These are phyloP conservation scores for Fusarium anthophilum DNA, from an alignment of 2,329 filamentous ascomycete genomes.

Conservation along the genomic window DNA sequence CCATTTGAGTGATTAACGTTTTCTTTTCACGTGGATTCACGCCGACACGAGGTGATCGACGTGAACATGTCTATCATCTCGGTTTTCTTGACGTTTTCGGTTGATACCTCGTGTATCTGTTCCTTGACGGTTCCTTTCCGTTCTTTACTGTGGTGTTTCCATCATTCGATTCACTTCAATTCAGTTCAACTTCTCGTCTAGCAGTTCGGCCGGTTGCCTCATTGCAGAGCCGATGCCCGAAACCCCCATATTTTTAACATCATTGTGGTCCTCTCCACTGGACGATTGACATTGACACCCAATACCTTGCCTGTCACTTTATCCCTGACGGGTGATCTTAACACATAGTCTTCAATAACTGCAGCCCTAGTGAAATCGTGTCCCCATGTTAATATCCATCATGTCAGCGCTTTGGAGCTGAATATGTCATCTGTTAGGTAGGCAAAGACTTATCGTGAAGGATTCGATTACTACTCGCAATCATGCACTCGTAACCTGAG, in stretches of 20 bases:
- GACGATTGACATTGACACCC: neutral
- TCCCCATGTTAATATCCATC: neutral
- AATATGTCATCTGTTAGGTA: neutral
- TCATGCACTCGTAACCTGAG: conserved; percentile 10
- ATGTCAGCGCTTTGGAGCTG: neutral
- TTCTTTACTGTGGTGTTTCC: neutral
- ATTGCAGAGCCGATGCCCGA: neutral
- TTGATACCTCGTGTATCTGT: neutral
- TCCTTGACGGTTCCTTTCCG: neutral
- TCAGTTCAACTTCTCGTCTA: neutral
- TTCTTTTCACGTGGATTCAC: conserved; percentile 12
- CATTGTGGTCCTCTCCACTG: neutral
- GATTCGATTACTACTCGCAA: neutral
- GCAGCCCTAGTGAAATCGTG: neutral
- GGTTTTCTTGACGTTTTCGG: neutral
- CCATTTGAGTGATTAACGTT: conserved; percentile 6
- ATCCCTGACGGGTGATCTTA: conserved; percentile 22
- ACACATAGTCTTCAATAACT: neutral
- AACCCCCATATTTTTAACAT: neutral
- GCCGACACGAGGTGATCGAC: conserved; percentile 22
- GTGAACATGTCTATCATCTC: neutral
- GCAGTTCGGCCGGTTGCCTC: neutral
- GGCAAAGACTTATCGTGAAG: neutral
- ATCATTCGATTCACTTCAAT: neutral
- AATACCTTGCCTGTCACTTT: neutral